Evolutionary conservation across 2,329 filamentous ascomycete species (phyloP).

Genomic region (Monilinia laxa): DNA sequence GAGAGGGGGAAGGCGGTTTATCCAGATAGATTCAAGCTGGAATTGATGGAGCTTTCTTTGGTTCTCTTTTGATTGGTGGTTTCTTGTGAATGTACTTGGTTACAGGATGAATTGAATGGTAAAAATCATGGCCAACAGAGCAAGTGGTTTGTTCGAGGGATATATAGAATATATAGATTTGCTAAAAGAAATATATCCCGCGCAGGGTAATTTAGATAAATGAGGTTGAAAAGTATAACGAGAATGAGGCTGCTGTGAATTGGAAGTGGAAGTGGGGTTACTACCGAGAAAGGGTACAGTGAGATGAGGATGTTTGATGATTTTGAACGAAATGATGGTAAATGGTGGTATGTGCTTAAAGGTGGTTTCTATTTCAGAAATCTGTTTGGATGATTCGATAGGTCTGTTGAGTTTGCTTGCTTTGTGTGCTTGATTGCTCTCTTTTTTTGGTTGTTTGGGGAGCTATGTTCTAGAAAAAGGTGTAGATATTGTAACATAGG

Average conservation of each 20-base stretch:
- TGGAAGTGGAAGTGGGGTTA: not conserved
- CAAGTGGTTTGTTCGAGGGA: not conserved
- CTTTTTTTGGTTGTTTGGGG: not conserved
- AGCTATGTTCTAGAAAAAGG: not conserved
- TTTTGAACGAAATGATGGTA: not conserved
- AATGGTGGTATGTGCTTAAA: conserved; percentile 5
- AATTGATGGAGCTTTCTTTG: conserved; percentile 2
- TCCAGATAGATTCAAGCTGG: not conserved
- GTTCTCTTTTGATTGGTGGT: not conserved
- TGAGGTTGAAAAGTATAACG: not conserved
- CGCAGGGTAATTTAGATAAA: not conserved
- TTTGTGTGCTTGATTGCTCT: conserved; percentile 11
- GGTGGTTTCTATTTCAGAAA: conserved; percentile 1
- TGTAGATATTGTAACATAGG: conserved; percentile 9
- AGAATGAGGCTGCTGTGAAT: conserved; percentile 17
- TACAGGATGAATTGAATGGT: conserved; percentile 8
- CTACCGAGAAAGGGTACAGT: not conserved
- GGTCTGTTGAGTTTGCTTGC: conserved; percentile 10
- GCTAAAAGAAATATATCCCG: not conserved
- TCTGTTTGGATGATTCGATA: conserved; percentile 5
- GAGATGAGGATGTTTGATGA: conserved; percentile 9
- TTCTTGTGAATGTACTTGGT: not conserved
- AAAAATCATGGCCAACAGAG: conserved; percentile 4
- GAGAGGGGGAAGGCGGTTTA: not conserved
- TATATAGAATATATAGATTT: not conserved